Evolutionary conservation across 164 flowering plant genomes (phyloP), one percentile per base, ranked within the genome.

Genomic region (Vitis riparia): DNA sequence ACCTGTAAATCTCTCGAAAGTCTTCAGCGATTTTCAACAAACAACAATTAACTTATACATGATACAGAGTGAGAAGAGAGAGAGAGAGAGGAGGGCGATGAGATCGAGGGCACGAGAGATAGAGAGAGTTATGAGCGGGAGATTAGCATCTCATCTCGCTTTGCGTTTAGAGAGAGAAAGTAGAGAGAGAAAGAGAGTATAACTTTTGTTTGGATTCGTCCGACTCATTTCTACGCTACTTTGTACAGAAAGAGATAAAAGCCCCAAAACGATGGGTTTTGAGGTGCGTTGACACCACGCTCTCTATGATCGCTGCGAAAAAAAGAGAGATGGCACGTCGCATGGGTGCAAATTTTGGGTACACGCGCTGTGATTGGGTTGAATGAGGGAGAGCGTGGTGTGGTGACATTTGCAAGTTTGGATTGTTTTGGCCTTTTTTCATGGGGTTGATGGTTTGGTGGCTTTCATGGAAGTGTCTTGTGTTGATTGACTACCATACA

Each of bases 201-300:
- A 30, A 1, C 70, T 16, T 58, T 59, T 9, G 15, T 50, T 37
- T 27, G 49, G 65, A 59, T 68, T 69, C 72, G 51, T 69, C 59
- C 44, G 7, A 37, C 44, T 59, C 71, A 61, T 69, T n/a, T 32
- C 51, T 30, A 69, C 72, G 72, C 72, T 5, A 69, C 27, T 30
- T 14, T 9, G 27, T 32, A 29, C 17, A 10, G 61, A 55, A 13
- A 13, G 14, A 14, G n/a, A 55, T 11, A 59, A 12, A 5, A 14
- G 56, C 56, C 15, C 27, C 56, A 5, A 37, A 37, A 37, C 44
- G 44, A 37, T 37, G 44, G 7, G 44, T 37, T 37, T 37, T 37
- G 7, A 37, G 6, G 44, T 3, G 44, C 44, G 44, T 37, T 37
- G 44, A 37, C 44, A 37, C 44, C 44, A 37, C 44, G 44, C 44